A percentile compares a stretch with the other conserved stretches of the same genome.
Conservation (phyloP, 441 rosid genomes). For the Populus tomentosa region DNA sequence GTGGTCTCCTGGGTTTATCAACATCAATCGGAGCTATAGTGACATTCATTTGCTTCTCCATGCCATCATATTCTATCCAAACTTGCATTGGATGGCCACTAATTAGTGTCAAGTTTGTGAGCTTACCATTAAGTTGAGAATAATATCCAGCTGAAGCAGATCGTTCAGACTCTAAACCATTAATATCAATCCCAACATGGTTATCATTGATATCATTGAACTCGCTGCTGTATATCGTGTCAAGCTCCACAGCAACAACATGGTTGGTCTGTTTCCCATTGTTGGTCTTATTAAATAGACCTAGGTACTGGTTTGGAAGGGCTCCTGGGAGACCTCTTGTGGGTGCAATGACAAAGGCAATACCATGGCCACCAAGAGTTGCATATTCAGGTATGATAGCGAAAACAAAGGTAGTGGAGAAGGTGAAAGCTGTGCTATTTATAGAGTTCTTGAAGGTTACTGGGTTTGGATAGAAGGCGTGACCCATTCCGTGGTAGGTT, state of each 20-base stretch:
- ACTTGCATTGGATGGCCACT: too few species aligned
- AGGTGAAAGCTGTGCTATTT: neutral
- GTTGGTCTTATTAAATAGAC: constrained; percentile 37
- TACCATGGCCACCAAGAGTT: constrained; percentile 29
- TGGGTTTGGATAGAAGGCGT: constrained; percentile 22
- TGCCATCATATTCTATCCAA: too few species aligned
- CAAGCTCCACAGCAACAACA: constrained; percentile 40
- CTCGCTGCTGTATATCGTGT: constrained; percentile 7
- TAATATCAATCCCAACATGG: too few species aligned
- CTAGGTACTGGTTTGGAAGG: constrained; percentile 18
- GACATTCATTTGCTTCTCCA: too few species aligned
- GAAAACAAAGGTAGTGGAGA: constrained; percentile 29
- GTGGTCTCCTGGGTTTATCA: too few species aligned
- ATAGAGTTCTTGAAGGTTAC: neutral
- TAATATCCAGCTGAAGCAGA: too few species aligned
- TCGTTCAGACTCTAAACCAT: too few species aligned
- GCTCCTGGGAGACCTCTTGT: constrained; percentile 36
- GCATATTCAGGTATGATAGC: constrained; percentile 26
- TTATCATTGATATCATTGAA: too few species aligned
- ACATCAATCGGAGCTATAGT: too few species aligned
- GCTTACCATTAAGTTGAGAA: too few species aligned
- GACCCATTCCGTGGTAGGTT: constrained; percentile 11
- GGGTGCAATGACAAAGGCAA: constrained; percentile 47
- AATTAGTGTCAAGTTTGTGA: too few species aligned
- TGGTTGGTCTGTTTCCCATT: constrained; percentile 30